These are phyloP conservation scores for Panellus pusillus DNA, from an alignment of 768 basidiomycete genomes.

Conservation along the genomic window DNA sequence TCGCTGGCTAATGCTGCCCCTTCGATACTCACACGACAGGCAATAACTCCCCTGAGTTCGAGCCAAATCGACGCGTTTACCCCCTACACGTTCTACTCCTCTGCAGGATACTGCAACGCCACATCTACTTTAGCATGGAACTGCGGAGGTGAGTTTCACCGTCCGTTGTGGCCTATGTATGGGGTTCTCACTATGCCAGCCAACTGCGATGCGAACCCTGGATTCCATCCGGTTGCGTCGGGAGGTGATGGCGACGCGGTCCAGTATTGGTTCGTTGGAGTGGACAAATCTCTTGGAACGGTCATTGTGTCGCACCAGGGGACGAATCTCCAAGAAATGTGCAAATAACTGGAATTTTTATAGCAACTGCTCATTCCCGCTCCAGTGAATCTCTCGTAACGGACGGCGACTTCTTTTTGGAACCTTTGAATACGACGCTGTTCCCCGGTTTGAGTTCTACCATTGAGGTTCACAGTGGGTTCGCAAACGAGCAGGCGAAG, in stretches of 20 bases:
- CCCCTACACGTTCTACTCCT: slow-evolving; percentile 52
- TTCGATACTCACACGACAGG: slow-evolving; percentile 31
- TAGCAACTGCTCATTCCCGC: background rate
- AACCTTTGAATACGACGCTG: slow-evolving; percentile 34
- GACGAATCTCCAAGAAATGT: slow-evolving; percentile 38
- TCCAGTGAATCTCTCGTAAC: slow-evolving; percentile 39
- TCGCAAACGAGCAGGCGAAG: slow-evolving; percentile 42
- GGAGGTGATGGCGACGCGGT: slow-evolving; percentile 20
- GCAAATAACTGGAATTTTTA: slow-evolving; percentile 1
- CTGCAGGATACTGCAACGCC: slow-evolving; percentile 49
- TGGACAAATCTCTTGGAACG: slow-evolving; percentile 30
- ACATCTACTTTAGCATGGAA: slow-evolving; percentile 46
- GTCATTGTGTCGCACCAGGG: slow-evolving; percentile 48
- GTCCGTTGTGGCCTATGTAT: background rate
- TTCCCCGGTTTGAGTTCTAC: slow-evolving; percentile 48
- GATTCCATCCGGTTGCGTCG: slow-evolving; percentile 46
- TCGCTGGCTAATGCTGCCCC: slow-evolving; percentile 23
- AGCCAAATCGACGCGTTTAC: slow-evolving; percentile 43
- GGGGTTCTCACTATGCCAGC: slow-evolving; percentile 24
- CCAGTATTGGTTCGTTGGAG: slow-evolving; percentile 43
- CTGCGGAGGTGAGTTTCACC: slow-evolving; percentile 44
- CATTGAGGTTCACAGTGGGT: slow-evolving; percentile 48
- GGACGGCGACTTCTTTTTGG: slow-evolving; percentile 35
- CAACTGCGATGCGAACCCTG: slow-evolving; percentile 45
- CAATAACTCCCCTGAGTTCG: slow-evolving; percentile 39